Base-by-base conservation (phyloP, 495 filamentous ascomycete genomes). In the Niebla homalea region DNA sequence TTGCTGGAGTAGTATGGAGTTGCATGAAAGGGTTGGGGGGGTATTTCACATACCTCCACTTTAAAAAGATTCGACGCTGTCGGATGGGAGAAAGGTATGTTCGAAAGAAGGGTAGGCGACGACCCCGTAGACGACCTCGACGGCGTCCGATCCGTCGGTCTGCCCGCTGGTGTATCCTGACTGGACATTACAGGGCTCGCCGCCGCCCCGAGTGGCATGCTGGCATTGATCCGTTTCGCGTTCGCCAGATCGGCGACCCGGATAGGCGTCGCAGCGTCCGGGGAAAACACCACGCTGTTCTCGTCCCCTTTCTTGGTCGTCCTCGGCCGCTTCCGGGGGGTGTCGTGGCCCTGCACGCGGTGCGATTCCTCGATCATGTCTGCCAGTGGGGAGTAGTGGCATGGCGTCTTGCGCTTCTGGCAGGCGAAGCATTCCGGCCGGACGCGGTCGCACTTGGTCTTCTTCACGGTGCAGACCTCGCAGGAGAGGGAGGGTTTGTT, bases 401-500 rank as follows among this genome's bases (percentile, higher is more conserved):
- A 86, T 50, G 78, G 72, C 0, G 80, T 81, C 65, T 82, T 74
- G 14, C 82, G 70, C 64, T 85, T 85, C 52, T 82, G 72, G 60
- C 82, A 86, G 48, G 82, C 81, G 52, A 84, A 66, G 61, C 82
- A 86, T 19, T 19, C 20, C 19, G 37, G 36, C 26, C 29, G 50
- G 45, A 5, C 10, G n/a, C 16, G 29, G 67, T 74, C 54, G 58
- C 74, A 79, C 70, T 82, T 83, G 14, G 79, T 83, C 64, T 85
- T 84, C 47, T 79, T 69, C 62, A 80, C 78, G 32, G 84, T 79
- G 58, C 81, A 85, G 56, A 83, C 78, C 44, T 75, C 69, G 59
- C 81, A 85, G 22, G 78, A 82, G 39, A 85, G 58, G 0, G 81
- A 84, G 3, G 81, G 81, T 58, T 85, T 85, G 65, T 85, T 85